Base-by-base conservation (phyloP, 768 basidiomycete species). In the Trichaptum fuscoviolaceum region DNA sequence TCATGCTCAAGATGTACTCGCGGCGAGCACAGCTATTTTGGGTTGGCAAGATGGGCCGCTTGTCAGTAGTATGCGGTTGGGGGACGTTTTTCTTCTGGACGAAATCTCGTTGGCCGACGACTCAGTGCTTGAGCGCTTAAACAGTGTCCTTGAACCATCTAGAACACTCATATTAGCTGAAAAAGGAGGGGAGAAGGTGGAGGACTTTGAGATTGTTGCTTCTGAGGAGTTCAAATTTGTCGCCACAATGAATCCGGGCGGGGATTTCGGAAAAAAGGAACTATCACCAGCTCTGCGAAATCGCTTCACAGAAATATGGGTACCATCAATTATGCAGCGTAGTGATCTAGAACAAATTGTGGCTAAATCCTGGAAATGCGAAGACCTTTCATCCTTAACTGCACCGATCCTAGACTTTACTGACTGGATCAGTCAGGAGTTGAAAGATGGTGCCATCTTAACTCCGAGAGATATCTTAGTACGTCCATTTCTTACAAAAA, bases 301-400 rank as follows among this genome's bases (percentile, higher is more conserved):
- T 77, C 87, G 97, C 5, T 99, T 99, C 78, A 99, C 97, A 3
- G 97, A 99, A 75, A 96, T 99, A 35, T 99, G 97, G 96, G 97
- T 99, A 0, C 96, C 96, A 2, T 79, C 88, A 20, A 85, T 98
- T 34, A 87, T 92, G 66, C 82, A 87, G 67, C 82, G 87, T 20
- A 71, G 73, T 6, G 97, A 99, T 74, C 79, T 96, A 7, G 81
- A 86, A 67, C 82, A 92, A 71, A 96, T 99, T 71, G 80, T 99
- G 26, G 77, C 81, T 12, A 84, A 78, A 64, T 82, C 86, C 1
- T 97, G 95, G 94, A 77, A 78, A 59, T 74, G 83, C 63, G 81
- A 84, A 2, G 70, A 74, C 10, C 76, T 97, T 63, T 77, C 76
- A 58, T 65, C 68, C 1, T 90, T 85, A 71, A 95, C 92, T 1